Percentiles rank a stretch among this genome's conserved stretches.
Conservation (phyloP, 176 grass and related monocot genomes). For the Calamus simplicifolius region DNA sequence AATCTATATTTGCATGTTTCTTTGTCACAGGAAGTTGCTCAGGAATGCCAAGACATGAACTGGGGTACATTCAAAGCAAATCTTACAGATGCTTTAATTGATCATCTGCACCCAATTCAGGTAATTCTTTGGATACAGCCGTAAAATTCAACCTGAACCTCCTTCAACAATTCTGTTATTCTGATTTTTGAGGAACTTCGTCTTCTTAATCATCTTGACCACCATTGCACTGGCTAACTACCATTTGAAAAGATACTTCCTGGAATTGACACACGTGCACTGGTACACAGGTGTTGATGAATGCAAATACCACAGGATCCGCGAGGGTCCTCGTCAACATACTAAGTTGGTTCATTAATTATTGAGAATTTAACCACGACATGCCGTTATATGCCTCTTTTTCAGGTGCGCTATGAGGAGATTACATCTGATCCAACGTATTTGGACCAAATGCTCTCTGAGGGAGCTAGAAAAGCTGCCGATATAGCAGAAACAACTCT, state of each 20-base stretch:
- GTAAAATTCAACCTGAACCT: too few species aligned
- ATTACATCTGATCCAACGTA: conserved; percentile 78
- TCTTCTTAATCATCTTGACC: too few species aligned
- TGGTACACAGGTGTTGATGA: too few species aligned
- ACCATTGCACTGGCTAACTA: too few species aligned
- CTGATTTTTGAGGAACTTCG: too few species aligned
- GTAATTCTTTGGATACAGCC: conserved; percentile 13
- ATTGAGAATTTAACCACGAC: too few species aligned
- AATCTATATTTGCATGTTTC: not conserved
- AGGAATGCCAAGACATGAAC: conserved; percentile 85
- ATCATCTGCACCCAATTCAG: conserved; percentile 93
- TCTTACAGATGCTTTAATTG: conserved; percentile 72
- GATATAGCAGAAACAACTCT: conserved; percentile 78
- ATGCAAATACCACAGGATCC: too few species aligned
- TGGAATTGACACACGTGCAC: too few species aligned
- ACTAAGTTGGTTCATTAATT: too few species aligned
- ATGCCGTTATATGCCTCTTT: not conserved
- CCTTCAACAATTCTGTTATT: too few species aligned
- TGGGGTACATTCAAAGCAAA: conserved; percentile 84
- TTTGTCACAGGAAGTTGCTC: conserved; percentile 62
- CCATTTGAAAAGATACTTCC: too few species aligned
- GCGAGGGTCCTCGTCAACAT: too few species aligned
- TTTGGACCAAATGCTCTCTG: conserved; percentile 64
- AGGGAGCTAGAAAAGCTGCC: conserved; percentile 71
- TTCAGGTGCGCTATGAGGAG: conserved; percentile 63